Evolutionary conservation across 2,329 filamentous ascomycete species (phyloP), one percentile per base, ranked within the genome.

Genomic region (Tolypocladium inflatum): DNA sequence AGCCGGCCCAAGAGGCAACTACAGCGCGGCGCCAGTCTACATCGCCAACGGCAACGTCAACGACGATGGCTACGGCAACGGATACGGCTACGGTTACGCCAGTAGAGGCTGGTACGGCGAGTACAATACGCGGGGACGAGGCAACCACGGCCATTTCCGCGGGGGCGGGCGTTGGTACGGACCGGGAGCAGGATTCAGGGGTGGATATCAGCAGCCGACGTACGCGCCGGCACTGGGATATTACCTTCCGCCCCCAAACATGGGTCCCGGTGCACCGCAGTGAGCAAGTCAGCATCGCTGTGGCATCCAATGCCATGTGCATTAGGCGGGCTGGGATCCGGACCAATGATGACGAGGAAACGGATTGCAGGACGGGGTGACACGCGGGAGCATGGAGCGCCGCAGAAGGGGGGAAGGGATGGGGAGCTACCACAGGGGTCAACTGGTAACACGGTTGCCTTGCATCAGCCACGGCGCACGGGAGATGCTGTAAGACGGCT

Each of bases 71-170:
- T 41, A 55, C n/a, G 5, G 26, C 26, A 5, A 30, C 6, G 26
- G 26, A 4, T 30, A 30, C 4, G 26, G 26, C 26, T 30, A 30
- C 33, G 42, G 43, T 2, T 45, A 55, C n/a, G 5, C 30, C 7
- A 54, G 54, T n/a, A 39, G 56, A 48, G 55, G 55, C 23, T 61
- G 62, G 57, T 50, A 60, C 4, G 23, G 53, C 17, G 54, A 57
- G 15, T 57, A 59, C 11, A 37, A 42, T 8, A 50, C 65, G 8
- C 64, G 67, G 13, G 65, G 66, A 2, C 58, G 67, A 26, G 61
- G 62, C 3, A 60, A 58, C 9, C 26, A 57, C 19, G 56, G 48
- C 3, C 55, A 57, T 13, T 41, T 45, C 4, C 55, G 61, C 1
- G 60, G 57, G 1, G 41, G 43, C 13, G 60, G 57, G 39, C 57